Conservation (phyloP, 768 basidiomycete species). For the Termitomyces sp. region DNA sequence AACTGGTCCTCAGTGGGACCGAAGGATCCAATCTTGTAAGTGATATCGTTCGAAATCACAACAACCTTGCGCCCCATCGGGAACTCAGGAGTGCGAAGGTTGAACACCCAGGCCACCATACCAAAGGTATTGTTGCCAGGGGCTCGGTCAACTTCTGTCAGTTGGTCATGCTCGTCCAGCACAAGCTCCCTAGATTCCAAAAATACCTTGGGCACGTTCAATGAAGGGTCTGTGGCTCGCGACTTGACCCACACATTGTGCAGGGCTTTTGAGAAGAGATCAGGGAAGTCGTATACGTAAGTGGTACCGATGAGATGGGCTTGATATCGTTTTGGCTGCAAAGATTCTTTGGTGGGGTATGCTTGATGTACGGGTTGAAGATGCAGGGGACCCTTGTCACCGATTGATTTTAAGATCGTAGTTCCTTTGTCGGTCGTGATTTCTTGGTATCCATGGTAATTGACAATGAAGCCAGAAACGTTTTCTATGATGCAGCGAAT, state of each 20-base stretch:
- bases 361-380: slow-evolving; percentile 90
- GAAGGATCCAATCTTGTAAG: slow-evolving; percentile 97
- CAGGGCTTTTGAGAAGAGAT: slow-evolving; percentile 95
- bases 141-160: slow-evolving; percentile 86
- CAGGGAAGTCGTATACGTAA: slow-evolving; percentile 99
- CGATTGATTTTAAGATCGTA: slow-evolving; percentile 95
- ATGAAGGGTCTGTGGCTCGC: slow-evolving; percentile 54
- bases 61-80: slow-evolving; percentile 83
- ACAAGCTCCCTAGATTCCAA: slow-evolving; percentile 88
- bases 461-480: slow-evolving; percentile 97
- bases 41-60: slow-evolving; percentile 97
- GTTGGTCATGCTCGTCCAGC: slow-evolving; percentile 86
- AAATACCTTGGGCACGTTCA: slow-evolving; percentile 71
- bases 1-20: slow-evolving; percentile 94
- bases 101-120: slow-evolving; percentile 99
- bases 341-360: slow-evolving; percentile 95
- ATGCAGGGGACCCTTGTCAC: slow-evolving; percentile 95
- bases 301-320: slow-evolving; percentile 98
- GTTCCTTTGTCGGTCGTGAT: slow-evolving; percentile 94
- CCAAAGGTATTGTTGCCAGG: slow-evolving; percentile 94
- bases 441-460: slow-evolving; percentile 97
- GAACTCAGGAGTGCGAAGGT: slow-evolving; percentile 86
- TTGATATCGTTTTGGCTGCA: slow-evolving; percentile 98
- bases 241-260: slow-evolving; percentile 88
- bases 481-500: slow-evolving; percentile 99